Base-by-base conservation (phyloP, 495 filamentous ascomycete species). In the Annulohypoxylon maeteangense region DNA sequence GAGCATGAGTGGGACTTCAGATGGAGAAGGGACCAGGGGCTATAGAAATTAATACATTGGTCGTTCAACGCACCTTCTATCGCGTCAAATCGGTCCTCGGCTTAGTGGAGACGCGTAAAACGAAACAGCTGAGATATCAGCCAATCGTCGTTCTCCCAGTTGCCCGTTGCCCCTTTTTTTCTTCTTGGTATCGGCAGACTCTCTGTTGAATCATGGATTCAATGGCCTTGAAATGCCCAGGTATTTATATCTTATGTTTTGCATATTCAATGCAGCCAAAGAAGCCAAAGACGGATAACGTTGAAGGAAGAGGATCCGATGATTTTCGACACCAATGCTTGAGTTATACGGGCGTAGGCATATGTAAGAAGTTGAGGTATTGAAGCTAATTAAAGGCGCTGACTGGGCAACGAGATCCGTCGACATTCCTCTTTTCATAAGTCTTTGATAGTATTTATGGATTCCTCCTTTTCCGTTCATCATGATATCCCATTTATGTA, bases 351-450 rank as follows among this genome's bases (percentile, higher is more conserved):
- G 2, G 25, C 45, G 18, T 48, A 25, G 10, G 7, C 12, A 25
- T 7, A 58, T 40, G 42, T 5, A 48, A 4, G 7, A 48, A 54
- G 20, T 27, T n/a, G 31, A 56, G 29, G 53, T 42, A 44, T 53
- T 48, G 16, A 27, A 45, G 51, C 38, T 62, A 64, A 64, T 58
- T 50, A 62, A 54, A 34, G n/a, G 14, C 34, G 60, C 54, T 75
- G 68, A 55, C 65, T 66, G 62, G 75, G 72, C 68, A 75, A 72
- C 72, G 44, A 61, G 44, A 72, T 73, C 71, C 60, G 64, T 67
- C 71, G 68, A 45, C 63, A 67, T 71, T 62, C 58, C 45, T 27
- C 42, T 45, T 31, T 38, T 18, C 31, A n/a, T 6, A 38, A 47
- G 4, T 32, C 12, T 60, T 20, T 29, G 36, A 32, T 12, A 22